These are phyloP conservation scores for Synchytrium microbalum DNA, from an alignment of 371 early-diverging fungal species.

Conservation along the genomic window DNA sequence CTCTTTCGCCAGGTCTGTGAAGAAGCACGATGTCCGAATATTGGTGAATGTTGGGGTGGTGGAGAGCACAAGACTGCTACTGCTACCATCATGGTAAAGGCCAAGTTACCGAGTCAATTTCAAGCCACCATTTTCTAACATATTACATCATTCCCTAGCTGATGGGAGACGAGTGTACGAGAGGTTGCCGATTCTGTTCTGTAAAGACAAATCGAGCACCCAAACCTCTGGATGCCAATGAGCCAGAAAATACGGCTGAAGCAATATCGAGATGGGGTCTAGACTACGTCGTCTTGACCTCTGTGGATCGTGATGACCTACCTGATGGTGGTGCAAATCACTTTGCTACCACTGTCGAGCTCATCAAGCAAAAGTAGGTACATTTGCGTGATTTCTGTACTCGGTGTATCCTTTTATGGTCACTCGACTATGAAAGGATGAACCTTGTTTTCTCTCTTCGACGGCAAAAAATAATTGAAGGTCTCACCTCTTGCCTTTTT, in stretches of 20 bases:
- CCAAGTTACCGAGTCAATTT: too few relatives aligned
- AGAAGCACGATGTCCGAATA: slow-evolving; percentile 96
- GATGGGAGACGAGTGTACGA: slow-evolving; percentile 98
- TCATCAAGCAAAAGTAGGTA: slow-evolving; percentile 73
- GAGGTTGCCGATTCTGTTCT: slow-evolving; percentile 97
- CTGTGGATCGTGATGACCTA: slow-evolving; percentile 94
- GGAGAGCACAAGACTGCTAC: slow-evolving; percentile 93
- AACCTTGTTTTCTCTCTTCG: not conserved
- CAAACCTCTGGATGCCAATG: slow-evolving; percentile 79
- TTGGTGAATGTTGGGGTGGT: slow-evolving; percentile 98
- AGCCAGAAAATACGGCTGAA: slow-evolving; percentile 91
- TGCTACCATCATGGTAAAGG: slow-evolving; percentile 88
- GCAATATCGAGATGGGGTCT: slow-evolving; percentile 94
- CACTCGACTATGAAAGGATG: too few relatives aligned
- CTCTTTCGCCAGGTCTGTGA: slow-evolving; percentile 70
- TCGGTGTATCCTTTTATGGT: too few relatives aligned
- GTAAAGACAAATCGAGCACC: slow-evolving; percentile 92
- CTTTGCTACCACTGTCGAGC: slow-evolving; percentile 84
- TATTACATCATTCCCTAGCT: slow-evolving; percentile 44
- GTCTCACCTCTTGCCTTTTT: slow-evolving; percentile 1
- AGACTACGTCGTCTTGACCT: slow-evolving; percentile 94
- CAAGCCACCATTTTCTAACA: too few relatives aligned
- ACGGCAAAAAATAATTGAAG: not conserved
- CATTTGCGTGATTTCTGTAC: too few relatives aligned
- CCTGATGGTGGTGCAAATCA: slow-evolving; percentile 89